These are phyloP conservation scores for Madurella fahalii DNA, from an alignment of 2,329 filamentous ascomycete genomes.

Conservation along the genomic window DNA sequence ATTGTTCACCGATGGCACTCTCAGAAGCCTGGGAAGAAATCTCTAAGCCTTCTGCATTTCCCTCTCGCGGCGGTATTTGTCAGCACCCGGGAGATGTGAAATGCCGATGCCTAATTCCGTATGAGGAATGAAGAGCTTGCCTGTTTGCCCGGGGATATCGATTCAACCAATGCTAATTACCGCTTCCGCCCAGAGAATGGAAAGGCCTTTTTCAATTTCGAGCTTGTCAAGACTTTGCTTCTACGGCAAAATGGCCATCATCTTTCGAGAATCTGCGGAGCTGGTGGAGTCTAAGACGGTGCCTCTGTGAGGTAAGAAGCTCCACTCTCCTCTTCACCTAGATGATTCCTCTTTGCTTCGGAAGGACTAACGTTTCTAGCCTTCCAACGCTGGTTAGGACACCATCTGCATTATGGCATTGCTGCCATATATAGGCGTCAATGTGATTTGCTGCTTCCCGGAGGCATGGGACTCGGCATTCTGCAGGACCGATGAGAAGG, in stretches of 20 bases:
- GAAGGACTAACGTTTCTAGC: neutral
- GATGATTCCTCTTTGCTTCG: no score
- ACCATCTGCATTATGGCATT: conserved; percentile 16
- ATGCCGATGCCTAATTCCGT: conserved; percentile 13
- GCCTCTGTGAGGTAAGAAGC: conserved; percentile 3
- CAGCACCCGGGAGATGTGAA: neutral
- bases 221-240: conserved; percentile 26
- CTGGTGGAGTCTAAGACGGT: conserved; percentile 15
- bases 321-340: neutral
- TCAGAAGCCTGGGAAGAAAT: neutral
- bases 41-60: neutral
- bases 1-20: neutral
- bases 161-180: conserved; percentile 17
- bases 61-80: neutral
- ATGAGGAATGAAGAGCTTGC: conserved; percentile 16
- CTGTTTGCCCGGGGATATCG: conserved; percentile 18
- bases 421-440: conserved; percentile 23
- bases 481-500: neutral
- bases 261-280: conserved; percentile 15
- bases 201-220: conserved; percentile 19
- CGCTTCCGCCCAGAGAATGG: conserved; percentile 13
- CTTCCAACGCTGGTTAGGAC: conserved; percentile 19
- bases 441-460: conserved; percentile 20
- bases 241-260: conserved; percentile 26
- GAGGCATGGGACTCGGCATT: conserved; percentile 10